phyloP scores from a whole-genome alignment of 192 early-diverging fungal species.

The Cetraspora pellucida region DNA sequence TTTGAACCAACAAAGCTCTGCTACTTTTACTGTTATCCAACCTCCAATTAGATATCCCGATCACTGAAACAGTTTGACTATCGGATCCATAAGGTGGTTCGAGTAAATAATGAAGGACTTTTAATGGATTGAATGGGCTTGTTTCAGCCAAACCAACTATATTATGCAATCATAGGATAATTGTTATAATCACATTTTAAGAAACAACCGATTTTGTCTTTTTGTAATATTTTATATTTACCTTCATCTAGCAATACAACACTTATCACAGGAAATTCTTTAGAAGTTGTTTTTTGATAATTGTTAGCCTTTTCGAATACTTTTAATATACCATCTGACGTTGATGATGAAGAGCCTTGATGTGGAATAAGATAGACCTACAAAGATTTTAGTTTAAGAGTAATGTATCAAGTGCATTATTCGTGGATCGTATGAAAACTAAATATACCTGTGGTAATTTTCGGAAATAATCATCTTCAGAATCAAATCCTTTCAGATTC shows the following conservation, averaged over 20 bases:
- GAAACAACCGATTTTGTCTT: too few relatives aligned
- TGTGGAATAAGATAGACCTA: constrained; percentile 35
- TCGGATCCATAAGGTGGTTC: constrained; percentile 32
- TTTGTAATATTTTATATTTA: neutral
- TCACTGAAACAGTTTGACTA: constrained; percentile 23
- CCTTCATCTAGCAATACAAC: constrained; percentile 37
- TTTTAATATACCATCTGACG: constrained; percentile 35
- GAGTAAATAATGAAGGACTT: constrained; percentile 31
- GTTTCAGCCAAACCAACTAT: constrained; percentile 35
- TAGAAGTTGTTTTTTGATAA: constrained; percentile 19
- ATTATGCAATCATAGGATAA: neutral
- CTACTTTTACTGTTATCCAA: constrained; percentile 35
- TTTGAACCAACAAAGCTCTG: constrained; percentile 29
- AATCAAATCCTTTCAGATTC: constrained; percentile 28
- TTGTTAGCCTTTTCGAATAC: constrained; percentile 32
- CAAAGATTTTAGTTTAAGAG: neutral
- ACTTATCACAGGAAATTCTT: constrained; percentile 20
- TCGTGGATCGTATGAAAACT: too few relatives aligned
- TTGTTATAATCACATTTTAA: neutral
- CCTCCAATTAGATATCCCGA: constrained; percentile 35
- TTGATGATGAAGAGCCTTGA: constrained; percentile 36
- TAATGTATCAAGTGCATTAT: neutral
- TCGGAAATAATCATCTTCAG: constrained; percentile 25
- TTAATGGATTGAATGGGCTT: constrained; percentile 24
- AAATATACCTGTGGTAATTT: constrained; percentile 28